Percentiles rank a stretch among this genome's conserved stretches.
phyloP scores from a whole-genome alignment of 208 protist genomes.

The Porcisia hertigi region DNA sequence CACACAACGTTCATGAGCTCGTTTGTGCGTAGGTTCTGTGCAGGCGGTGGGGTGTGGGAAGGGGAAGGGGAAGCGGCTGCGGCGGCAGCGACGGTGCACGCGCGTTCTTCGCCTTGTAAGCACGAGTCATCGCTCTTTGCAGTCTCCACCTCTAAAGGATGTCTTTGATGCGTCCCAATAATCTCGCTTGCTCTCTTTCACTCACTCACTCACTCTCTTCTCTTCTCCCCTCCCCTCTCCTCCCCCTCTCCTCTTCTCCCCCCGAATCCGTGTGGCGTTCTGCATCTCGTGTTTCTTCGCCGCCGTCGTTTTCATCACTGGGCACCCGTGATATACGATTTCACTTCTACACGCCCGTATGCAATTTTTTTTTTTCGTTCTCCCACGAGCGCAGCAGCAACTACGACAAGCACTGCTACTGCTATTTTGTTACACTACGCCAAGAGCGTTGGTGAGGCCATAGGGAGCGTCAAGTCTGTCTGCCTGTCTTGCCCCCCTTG shows the following conservation, averaged over 20 bases:
- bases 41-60: no score
- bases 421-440: neutral
- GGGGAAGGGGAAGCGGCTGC: no score
- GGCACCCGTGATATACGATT: neutral
- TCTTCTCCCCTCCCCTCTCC: neutral
- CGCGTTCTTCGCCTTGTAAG: neutral
- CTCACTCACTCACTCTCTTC: neutral
- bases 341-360: neutral
- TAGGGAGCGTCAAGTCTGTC: neutral
- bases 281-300: neutral
- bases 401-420: neutral
- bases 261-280: no score
- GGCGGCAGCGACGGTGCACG: no score
- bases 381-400: neutral
- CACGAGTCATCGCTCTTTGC: neutral
- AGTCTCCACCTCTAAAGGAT: neutral
- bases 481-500: neutral
- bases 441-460: neutral
- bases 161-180: neutral
- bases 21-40: no score
- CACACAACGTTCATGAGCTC: no score
- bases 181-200: neutral
- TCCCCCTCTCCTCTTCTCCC: neutral
- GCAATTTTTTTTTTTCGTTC: no score
- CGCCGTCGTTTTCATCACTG: neutral